A percentile compares a stretch with the other conserved stretches of the same genome.
These are phyloP conservation scores for Fusarium bactridioides DNA, from an alignment of 2,329 filamentous ascomycete species.

Conservation along the genomic window DNA sequence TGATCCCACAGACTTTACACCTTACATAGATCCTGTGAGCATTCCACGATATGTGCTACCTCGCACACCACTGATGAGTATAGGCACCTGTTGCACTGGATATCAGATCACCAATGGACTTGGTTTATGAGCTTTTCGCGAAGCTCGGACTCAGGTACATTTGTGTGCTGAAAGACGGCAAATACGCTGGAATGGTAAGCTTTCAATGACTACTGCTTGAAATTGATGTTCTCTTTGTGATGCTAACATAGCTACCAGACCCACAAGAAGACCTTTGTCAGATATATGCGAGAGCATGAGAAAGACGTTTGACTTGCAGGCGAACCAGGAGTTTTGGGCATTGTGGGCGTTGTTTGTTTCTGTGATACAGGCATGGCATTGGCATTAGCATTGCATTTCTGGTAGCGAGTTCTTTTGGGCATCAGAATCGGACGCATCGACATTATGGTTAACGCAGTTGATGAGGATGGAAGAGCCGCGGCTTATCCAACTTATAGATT, in stretches of 20 bases:
- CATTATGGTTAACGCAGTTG: background rate
- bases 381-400: slow-evolving; percentile 11
- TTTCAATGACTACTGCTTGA: background rate
- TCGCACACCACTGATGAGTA: slow-evolving; percentile 16
- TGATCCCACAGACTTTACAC: slow-evolving; percentile 85
- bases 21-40: slow-evolving; percentile 85
- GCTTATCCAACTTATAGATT: background rate
- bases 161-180: slow-evolving; percentile 84
- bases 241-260: slow-evolving; percentile 57
- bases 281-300: slow-evolving; percentile 87
- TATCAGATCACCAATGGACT: slow-evolving; percentile 87
- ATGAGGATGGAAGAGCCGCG: background rate
- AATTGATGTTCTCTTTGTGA: background rate
- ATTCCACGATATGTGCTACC: background rate
- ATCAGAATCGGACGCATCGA: slow-evolving; percentile 4
- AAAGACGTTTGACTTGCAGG: slow-evolving; percentile 48
- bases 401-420: slow-evolving; percentile 18
- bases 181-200: slow-evolving; percentile 86
- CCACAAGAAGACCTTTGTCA: slow-evolving; percentile 97
- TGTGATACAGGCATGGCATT: slow-evolving; percentile 20
- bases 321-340: slow-evolving; percentile 6
- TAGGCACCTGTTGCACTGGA: slow-evolving; percentile 89
- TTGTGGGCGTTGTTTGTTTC: slow-evolving; percentile 13
- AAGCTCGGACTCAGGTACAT: slow-evolving; percentile 94
- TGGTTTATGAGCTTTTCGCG: slow-evolving; percentile 96